Evolutionary conservation across 108 stramenopile species (phyloP), one percentile per base, ranked within the genome.

Genomic region (Nitzschia palea): DNA sequence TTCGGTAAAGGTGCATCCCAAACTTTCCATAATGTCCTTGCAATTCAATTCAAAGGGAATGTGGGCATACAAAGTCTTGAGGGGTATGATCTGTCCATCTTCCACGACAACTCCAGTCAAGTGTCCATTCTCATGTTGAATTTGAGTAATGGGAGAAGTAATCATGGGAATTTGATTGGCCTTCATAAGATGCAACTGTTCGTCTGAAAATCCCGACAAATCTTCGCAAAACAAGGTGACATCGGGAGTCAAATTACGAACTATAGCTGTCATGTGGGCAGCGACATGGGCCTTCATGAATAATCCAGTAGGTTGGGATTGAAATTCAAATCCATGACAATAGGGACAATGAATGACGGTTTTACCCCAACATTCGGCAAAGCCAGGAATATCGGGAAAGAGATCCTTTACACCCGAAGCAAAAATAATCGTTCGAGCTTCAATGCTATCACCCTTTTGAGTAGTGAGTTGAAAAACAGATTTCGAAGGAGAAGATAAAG

Each of bases 1-100:
- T 23, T 70, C 68, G 26, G 73, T 63, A 55, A 80, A 58, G 35
- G 72, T 78, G 42, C 80, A 83, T 22, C 76, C 79, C 77, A 80
- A 58, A 50, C 70, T 71, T 34, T 80, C 55, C 63, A 83, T 74
- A 36, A 80, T 72, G 35, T 66, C 53, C 35, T 42, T 55, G 43
- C n/a, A 17, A 48, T 35, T 60, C 6, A 50, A 44, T 50, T 70
- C 58, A 51, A 70, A 60, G 3, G 58, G 58, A 26, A 35, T 4
- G 17, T 20, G 17, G 6, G 48, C 48, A 35, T 70, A 70, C n/a
- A 60, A 6, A 2, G 23, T 58, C 6, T 70, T 22, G 18, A 70
- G 3, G 3, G 57, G 45, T 4, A 70, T 5, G 2, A n/a, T 26
- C 22, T 22, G 18, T 51, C 58, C 58, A 27, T 70, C 58, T 23